Percentiles rank a stretch among this genome's conserved stretches.
Conservation (phyloP, 352 stramenopile genomes). For the Phytophthora tubulina region DNA sequence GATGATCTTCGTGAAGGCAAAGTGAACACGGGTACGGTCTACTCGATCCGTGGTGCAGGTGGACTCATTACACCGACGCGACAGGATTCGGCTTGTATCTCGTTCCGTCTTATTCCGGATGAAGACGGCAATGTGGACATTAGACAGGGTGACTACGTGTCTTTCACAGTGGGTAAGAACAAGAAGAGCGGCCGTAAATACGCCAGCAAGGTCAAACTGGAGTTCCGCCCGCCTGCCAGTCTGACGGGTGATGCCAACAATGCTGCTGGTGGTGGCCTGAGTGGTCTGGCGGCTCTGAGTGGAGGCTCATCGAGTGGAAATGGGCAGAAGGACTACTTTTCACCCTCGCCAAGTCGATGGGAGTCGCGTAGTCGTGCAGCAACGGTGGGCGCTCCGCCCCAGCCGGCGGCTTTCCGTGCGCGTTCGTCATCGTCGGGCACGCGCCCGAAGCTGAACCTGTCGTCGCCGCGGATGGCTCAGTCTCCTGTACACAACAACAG, state of each 20-base stretch:
- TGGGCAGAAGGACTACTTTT: slow-evolving; percentile 70
- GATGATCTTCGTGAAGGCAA: slow-evolving; percentile 89
- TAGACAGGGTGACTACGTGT: slow-evolving; percentile 86
- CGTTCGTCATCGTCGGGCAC: slow-evolving; percentile 71
- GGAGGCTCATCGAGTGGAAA: slow-evolving; percentile 45
- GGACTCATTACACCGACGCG: slow-evolving; percentile 87
- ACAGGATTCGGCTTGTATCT: slow-evolving; percentile 87
- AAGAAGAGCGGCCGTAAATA: slow-evolving; percentile 92
- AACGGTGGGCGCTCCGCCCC: slow-evolving; percentile 56
- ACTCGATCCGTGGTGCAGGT: slow-evolving; percentile 87
- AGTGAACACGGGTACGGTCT: slow-evolving; percentile 88
- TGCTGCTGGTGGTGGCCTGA: slow-evolving; percentile 23
- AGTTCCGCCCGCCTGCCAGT: slow-evolving; percentile 82
- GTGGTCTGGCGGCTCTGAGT: slow-evolving; percentile 29
- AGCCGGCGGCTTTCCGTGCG: slow-evolving; percentile 55
- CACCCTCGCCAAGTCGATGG: slow-evolving; percentile 59
- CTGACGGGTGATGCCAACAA: slow-evolving; percentile 49
- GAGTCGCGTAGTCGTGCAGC: slow-evolving; percentile 67
- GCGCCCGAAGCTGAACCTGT: slow-evolving; percentile 68
- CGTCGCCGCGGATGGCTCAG: slow-evolving; percentile 66
- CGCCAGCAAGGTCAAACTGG: slow-evolving; percentile 89
- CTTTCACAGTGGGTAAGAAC: slow-evolving; percentile 91
- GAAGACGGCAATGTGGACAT: slow-evolving; percentile 90
- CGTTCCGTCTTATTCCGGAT: slow-evolving; percentile 89
- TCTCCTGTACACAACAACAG: slow-evolving; percentile 53